phyloP scores from a whole-genome alignment of 1,284 basidiomycete species.

The Marasmius oreades region DNA sequence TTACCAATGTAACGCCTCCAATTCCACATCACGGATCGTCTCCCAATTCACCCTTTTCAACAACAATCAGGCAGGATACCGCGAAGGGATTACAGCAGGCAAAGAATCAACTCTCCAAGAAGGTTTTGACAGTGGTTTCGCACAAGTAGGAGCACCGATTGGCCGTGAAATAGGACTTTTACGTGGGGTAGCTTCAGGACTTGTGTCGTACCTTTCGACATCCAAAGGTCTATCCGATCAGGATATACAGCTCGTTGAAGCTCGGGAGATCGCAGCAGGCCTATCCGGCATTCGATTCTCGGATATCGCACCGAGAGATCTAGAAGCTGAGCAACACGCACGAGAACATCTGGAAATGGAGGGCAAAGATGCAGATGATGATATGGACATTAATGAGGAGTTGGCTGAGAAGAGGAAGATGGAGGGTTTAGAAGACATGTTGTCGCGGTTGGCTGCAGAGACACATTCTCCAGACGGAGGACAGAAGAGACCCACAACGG shows the following conservation, averaged over 20 bases:
- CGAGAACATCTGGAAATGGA: slow-evolving; percentile 50
- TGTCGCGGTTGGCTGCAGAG: slow-evolving; percentile 41
- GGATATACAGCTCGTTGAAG: slow-evolving; percentile 32
- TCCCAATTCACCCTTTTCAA: slow-evolving; percentile 8
- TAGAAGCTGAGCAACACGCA: slow-evolving; percentile 71
- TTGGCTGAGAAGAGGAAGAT: slow-evolving; percentile 43
- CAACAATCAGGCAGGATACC: slow-evolving; percentile 82
- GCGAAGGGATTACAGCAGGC: slow-evolving; percentile 83
- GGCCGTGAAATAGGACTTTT: slow-evolving; percentile 71
- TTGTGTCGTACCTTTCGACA: slow-evolving; percentile 48
- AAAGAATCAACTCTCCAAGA: slow-evolving; percentile 78
- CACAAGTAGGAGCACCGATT: slow-evolving; percentile 64
- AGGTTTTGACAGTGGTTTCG: slow-evolving; percentile 82
- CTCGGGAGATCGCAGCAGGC: slow-evolving; percentile 46
- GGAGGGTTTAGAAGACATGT: slow-evolving; percentile 55
- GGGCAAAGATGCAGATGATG: slow-evolving; percentile 24
- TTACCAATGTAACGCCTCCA: slow-evolving; percentile 51
- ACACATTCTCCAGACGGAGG: neutral
- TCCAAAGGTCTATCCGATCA: slow-evolving; percentile 12
- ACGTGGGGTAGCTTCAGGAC: slow-evolving; percentile 61
- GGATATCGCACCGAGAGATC: slow-evolving; percentile 66
- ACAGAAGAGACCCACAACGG: slow-evolving; percentile 5
- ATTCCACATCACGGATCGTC: neutral
- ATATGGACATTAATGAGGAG: slow-evolving; percentile 37
- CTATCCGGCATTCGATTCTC: slow-evolving; percentile 59